Percentiles rank a stretch among this genome's conserved stretches.
Evolutionary conservation across 345 rosid species (phyloP).

Genomic region (Noccaea bulbosa): DNA sequence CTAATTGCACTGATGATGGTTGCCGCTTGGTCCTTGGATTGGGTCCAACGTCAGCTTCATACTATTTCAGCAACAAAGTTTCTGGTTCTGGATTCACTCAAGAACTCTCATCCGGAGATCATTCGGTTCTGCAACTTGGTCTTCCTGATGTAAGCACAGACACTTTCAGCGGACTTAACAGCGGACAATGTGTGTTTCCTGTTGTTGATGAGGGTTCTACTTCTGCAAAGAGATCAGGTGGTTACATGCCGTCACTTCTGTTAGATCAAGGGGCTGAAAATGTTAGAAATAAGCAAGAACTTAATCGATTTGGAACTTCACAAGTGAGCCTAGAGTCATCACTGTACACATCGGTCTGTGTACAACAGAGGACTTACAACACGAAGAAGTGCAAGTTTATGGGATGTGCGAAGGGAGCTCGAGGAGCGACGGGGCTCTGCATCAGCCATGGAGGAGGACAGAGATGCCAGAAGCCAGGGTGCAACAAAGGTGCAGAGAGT

Average conservation of each 20-base stretch:
- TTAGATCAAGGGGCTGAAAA: slow-evolving; percentile 55
- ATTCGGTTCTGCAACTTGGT: slow-evolving; percentile 74
- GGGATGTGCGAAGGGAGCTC: slow-evolving; percentile 85
- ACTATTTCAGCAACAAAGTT: slow-evolving; percentile 50
- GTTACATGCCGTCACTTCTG: slow-evolving; percentile 88
- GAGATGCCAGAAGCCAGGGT: slow-evolving; percentile 85
- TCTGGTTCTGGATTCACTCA: slow-evolving; percentile 41
- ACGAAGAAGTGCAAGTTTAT: slow-evolving; percentile 66
- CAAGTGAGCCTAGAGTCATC: slow-evolving; percentile 56
- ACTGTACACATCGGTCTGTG: slow-evolving; percentile 33
- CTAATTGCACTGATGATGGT: slow-evolving; percentile 61
- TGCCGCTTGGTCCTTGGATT: slow-evolving; percentile 89
- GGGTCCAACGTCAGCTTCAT: slow-evolving; percentile 79
- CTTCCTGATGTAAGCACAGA: slow-evolving; percentile 57
- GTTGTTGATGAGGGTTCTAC: slow-evolving; percentile 91
- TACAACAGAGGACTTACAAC: slow-evolving; percentile 47
- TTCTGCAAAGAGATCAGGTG: slow-evolving; percentile 90
- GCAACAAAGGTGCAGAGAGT: slow-evolving; percentile 89
- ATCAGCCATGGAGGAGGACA: slow-evolving; percentile 96
- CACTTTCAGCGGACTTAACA: slow-evolving; percentile 41
- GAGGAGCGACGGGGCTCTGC: slow-evolving; percentile 87
- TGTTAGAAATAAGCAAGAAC: slow-evolving; percentile 43
- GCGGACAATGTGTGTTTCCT: slow-evolving; percentile 52
- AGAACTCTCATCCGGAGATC: slow-evolving; percentile 46
- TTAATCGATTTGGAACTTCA: slow-evolving; percentile 46